Conservation (phyloP, 257 asterid genomes). For the Solanum piurae region DNA sequence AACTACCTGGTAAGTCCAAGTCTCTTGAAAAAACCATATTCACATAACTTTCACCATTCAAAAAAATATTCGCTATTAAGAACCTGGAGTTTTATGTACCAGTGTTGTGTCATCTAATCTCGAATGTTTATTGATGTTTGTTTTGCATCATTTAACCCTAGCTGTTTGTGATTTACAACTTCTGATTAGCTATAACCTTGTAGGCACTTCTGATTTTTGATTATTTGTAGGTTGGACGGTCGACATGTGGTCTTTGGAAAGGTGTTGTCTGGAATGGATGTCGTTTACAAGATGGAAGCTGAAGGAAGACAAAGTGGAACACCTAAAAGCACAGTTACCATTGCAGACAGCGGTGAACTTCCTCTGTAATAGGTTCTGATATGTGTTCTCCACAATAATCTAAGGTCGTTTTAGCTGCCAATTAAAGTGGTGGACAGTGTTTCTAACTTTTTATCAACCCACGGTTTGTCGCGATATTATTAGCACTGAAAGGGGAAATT, state of each 20-base stretch:
- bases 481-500: background rate
- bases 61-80: background rate
- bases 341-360: conserved; percentile 80
- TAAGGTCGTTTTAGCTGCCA: background rate
- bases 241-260: conserved; percentile 90
- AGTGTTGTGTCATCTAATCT: background rate
- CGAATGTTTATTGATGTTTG: background rate
- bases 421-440: background rate
- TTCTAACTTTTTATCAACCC: background rate
- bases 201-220: background rate
- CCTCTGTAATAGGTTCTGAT: conserved; percentile 22
- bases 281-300: conserved; percentile 91
- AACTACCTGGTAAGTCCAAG: conserved; percentile 67
- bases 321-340: conserved; percentile 65
- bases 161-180: background rate
- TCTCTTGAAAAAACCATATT: background rate
- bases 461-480: background rate
- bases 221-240: conserved; percentile 66
- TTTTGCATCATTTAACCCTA: background rate
- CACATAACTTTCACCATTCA: background rate
- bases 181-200: background rate
- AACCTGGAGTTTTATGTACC: background rate
- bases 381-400: background rate
- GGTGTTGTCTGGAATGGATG: conserved; percentile 94
- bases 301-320: conserved; percentile 82